Conservation (phyloP, 257 asterid genomes). For the Buddleja alternifolia region DNA sequence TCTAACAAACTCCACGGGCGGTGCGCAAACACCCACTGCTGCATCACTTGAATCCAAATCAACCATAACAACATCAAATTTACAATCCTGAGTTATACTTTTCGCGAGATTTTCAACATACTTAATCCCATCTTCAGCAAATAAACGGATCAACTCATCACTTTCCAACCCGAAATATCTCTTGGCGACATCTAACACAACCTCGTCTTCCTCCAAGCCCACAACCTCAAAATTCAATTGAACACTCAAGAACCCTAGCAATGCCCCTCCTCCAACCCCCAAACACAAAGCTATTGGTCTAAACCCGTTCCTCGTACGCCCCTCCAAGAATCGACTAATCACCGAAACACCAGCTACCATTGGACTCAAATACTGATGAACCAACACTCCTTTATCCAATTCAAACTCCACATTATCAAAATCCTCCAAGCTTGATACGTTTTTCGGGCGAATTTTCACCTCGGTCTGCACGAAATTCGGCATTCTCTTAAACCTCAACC, state of each 20-base stretch:
- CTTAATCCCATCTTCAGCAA: slow-evolving; percentile 63
- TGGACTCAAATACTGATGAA: slow-evolving; percentile 79
- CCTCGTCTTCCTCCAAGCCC: slow-evolving; percentile 76
- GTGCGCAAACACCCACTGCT: slow-evolving; percentile 59
- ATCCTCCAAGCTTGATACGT: slow-evolving; percentile 26
- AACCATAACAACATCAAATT: slow-evolving; percentile 77
- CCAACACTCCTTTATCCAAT: slow-evolving; percentile 54
- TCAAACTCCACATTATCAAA: slow-evolving; percentile 50
- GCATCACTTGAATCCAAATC: slow-evolving; percentile 83
- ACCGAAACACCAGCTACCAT: slow-evolving; percentile 79
- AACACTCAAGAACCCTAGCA: slow-evolving; percentile 59
- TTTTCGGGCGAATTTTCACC: slow-evolving; percentile 50
- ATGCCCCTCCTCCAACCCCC: slow-evolving; percentile 95
- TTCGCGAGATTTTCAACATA: slow-evolving; percentile 44
- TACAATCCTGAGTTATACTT: slow-evolving; percentile 19
- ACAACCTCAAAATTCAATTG: slow-evolving; percentile 63
- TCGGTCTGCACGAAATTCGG: slow-evolving; percentile 85
- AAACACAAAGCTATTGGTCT: slow-evolving; percentile 74
- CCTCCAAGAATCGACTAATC: slow-evolving; percentile 48
- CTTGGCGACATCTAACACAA: slow-evolving; percentile 57
- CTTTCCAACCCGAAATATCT: slow-evolving; percentile 59
- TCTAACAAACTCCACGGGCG: slow-evolving; percentile 63
- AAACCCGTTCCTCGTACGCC: slow-evolving; percentile 33
- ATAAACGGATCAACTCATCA: slow-evolving; percentile 43
- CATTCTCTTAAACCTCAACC: slow-evolving; percentile 90